Base-by-base conservation (phyloP, 495 filamentous ascomycete genomes). In the Hyphodiscus hymeniophilus region DNA sequence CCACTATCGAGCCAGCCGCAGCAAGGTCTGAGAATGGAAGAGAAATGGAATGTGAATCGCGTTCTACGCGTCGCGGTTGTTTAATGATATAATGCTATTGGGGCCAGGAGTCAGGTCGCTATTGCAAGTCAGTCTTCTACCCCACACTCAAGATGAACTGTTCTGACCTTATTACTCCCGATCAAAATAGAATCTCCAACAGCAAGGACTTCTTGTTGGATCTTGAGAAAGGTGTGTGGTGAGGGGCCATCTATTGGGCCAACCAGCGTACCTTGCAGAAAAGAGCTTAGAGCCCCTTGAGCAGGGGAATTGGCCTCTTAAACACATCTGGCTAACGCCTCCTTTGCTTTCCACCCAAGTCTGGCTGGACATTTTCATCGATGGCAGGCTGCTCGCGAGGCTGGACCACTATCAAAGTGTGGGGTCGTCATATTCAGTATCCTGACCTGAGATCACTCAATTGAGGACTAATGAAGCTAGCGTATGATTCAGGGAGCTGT, bases 1-100 rank as follows among this genome's bases (percentile, higher is more conserved):
- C 38, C 31, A 51, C 21, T 42, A 51, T 34, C 12, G 41, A 51
- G 23, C 5, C 28, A 28, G 26, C 26, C 26, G 26, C 26, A 4
- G 42, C 36, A 42, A 47, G 42, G 42, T 28, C 31, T 45, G 34
- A 16, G 8, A 23, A 30, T 26, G 35, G 41, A 48, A 48, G 41
- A 38, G 18, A 15, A 17, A 38, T 10, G 35, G 41, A 48, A 48
- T 48, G 46, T 32, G 34, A 17, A 38, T 10, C 39, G 23, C 39
- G 20, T 17, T 11, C 21, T 20, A n/a, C 13, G n/a, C 12, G 2
- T 42, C n/a, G 39, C 17, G 16, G n/a, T n/a, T n/a, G n/a, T n/a
- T n/a, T 22, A 20, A 16, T 2, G 23, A 10, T n/a, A 42, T 42
- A 38, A 11, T 38, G 18, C 7, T 17, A 6, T 38, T 15, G 34